phyloP scores from a whole-genome alignment of 73 alveolate species.

The Paraurostyla sp. region DNA sequence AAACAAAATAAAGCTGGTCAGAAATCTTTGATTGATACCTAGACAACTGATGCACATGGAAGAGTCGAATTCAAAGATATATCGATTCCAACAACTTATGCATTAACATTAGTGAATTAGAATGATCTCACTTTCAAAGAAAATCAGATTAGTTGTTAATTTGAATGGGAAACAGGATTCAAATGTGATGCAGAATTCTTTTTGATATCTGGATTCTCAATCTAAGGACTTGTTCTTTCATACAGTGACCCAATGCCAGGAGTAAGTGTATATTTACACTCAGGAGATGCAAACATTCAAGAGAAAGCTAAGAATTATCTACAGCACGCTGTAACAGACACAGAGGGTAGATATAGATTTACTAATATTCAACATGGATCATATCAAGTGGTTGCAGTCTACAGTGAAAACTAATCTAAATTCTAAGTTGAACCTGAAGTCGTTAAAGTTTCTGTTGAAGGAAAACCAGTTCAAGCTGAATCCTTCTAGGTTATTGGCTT shows the following conservation, averaged over 20 bases:
- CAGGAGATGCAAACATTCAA: neutral
- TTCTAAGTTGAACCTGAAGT: slow-evolving; percentile 51
- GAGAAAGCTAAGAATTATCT: neutral
- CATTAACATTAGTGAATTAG: neutral
- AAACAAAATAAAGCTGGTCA: neutral
- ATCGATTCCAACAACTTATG: slow-evolving; percentile 41
- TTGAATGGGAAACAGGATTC: slow-evolving; percentile 56
- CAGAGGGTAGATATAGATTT: slow-evolving; percentile 31
- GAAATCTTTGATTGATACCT: neutral
- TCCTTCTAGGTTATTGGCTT: slow-evolving; percentile 75
- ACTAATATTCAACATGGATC: slow-evolving; percentile 7
- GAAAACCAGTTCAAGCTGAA: slow-evolving; percentile 2
- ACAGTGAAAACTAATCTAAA: slow-evolving; percentile 16
- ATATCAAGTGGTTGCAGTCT: slow-evolving; percentile 23
- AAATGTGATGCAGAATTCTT: slow-evolving; percentile 3
- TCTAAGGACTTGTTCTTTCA: slow-evolving; percentile 1
- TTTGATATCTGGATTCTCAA: slow-evolving; percentile 25
- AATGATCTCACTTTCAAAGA: slow-evolving; percentile 30
- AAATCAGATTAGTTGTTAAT: neutral
- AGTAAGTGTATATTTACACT: slow-evolving; percentile 17
- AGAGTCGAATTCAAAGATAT: slow-evolving; percentile 36
- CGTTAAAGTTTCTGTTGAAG: neutral
- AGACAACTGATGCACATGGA: slow-evolving; percentile 42
- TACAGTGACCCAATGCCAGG: slow-evolving; percentile 57
- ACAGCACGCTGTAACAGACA: neutral